Percentiles rank a stretch among this genome's conserved stretches.
Evolutionary conservation across 108 stramenopile genomes (phyloP).

Genomic region (Conticribra guillardii): DNA sequence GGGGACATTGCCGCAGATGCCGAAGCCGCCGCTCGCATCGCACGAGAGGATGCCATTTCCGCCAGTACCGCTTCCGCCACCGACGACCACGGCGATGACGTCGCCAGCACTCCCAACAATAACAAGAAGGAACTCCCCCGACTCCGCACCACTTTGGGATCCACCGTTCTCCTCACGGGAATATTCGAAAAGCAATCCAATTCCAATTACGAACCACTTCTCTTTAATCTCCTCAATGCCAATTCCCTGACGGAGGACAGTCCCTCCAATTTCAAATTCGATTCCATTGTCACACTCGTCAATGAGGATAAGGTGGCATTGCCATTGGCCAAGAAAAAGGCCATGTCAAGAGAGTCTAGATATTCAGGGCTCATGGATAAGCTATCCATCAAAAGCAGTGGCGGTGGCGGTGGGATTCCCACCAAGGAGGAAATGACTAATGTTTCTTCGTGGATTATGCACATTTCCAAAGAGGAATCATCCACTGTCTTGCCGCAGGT

Average conservation of each 20-base stretch:
- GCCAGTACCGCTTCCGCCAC: too few relatives aligned
- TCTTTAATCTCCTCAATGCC: background rate
- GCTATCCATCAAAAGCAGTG: background rate
- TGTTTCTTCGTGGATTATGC: background rate
- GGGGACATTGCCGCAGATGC: background rate
- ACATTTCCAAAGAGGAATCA: background rate
- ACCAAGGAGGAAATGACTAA: too few relatives aligned
- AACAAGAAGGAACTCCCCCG: too few relatives aligned
- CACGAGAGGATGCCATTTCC: background rate
- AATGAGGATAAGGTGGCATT: too few relatives aligned
- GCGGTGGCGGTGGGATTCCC: too few relatives aligned
- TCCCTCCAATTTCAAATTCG: background rate
- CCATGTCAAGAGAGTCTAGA: background rate
- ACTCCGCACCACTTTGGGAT: background rate
- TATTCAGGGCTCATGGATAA: background rate
- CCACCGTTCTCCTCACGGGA: background rate
- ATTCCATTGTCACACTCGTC: background rate
- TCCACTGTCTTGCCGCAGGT: too few relatives aligned
- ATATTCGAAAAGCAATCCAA: background rate
- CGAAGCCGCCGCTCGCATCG: background rate
- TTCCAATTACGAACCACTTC: background rate
- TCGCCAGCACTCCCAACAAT: background rate
- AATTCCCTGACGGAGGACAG: background rate
- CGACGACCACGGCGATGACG: background rate
- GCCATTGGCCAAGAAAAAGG: background rate